phyloP scores from a whole-genome alignment of 306 rosid genomes.

The Fragaria ananassa region DNA sequence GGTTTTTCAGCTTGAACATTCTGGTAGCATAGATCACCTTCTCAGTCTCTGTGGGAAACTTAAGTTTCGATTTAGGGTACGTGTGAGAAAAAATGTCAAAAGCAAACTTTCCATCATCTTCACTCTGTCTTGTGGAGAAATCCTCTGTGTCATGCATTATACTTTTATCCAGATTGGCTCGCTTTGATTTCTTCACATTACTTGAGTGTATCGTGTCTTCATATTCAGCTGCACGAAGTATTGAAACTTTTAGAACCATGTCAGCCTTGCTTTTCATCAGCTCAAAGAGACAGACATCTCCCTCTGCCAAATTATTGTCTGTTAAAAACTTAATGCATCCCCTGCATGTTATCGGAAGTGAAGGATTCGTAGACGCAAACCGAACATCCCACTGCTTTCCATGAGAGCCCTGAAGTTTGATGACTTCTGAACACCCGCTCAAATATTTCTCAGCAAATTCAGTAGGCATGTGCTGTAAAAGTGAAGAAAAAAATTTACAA shows the following conservation, averaged over 20 bases:
- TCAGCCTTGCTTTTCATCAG: background rate
- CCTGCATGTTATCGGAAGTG: background rate
- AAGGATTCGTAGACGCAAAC: background rate
- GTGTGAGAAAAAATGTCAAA: background rate
- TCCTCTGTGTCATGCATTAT: background rate
- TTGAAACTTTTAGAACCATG: background rate
- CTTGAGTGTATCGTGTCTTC: background rate
- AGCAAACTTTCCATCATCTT: background rate
- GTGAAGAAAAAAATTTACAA: background rate
- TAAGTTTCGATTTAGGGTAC: background rate
- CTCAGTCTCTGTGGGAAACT: background rate
- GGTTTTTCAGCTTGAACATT: slow-evolving; percentile 15
- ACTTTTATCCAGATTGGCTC: too few species aligned
- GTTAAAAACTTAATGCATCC: background rate
- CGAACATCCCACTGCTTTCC: slow-evolving; percentile 19
- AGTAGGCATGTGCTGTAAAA: slow-evolving; percentile 33
- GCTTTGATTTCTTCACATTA: background rate
- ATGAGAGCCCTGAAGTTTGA: slow-evolving; percentile 20
- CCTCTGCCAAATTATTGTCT: background rate
- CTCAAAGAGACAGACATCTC: background rate
- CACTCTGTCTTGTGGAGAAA: background rate
- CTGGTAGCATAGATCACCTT: slow-evolving; percentile 10
- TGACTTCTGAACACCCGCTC: background rate
- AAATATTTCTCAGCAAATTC: slow-evolving; percentile 23
- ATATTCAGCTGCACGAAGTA: background rate